These are phyloP conservation scores for Blastobotrys robertii DNA, from an alignment of 805 yeast genomes.

Conservation along the genomic window DNA sequence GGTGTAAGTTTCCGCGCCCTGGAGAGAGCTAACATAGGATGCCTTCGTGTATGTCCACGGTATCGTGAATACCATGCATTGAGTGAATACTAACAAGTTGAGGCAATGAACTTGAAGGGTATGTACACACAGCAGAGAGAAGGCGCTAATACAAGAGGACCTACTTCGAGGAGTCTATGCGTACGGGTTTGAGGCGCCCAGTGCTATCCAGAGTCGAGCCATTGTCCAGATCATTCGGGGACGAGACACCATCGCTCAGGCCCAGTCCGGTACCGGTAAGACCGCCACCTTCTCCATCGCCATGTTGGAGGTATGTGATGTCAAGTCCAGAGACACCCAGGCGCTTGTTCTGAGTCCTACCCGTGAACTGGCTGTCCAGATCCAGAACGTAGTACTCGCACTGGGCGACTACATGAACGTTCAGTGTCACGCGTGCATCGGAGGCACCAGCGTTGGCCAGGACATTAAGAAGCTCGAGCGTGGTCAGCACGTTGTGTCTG, in stretches of 20 bases:
- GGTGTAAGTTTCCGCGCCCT: constrained; percentile 4
- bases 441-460: constrained; percentile 86
- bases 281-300: constrained; percentile 82
- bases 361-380: constrained; percentile 94
- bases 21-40: constrained; percentile 21
- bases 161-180: constrained; percentile 51
- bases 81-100: constrained; percentile 30
- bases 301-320: constrained; percentile 51
- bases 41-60: constrained; percentile 6
- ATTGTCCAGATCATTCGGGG: constrained; percentile 70
- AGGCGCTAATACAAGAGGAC: constrained; percentile 7
- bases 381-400: constrained; percentile 84
- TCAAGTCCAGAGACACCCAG: constrained; percentile 64
- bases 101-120: constrained; percentile 25
- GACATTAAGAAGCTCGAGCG: constrained; percentile 76
- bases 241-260: constrained; percentile 69
- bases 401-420: constrained; percentile 86
- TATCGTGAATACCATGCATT: neutral
- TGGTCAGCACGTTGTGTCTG: constrained; percentile 90
- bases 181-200: constrained; percentile 74
- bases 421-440: constrained; percentile 92
- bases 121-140: neutral
- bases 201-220: constrained; percentile 76
- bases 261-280: constrained; percentile 86
- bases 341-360: constrained; percentile 95